Percentiles rank a stretch among this genome's conserved stretches.
Conservation (phyloP, 2,329 filamentous ascomycete genomes). For the Chaetomiaceae sp. region DNA sequence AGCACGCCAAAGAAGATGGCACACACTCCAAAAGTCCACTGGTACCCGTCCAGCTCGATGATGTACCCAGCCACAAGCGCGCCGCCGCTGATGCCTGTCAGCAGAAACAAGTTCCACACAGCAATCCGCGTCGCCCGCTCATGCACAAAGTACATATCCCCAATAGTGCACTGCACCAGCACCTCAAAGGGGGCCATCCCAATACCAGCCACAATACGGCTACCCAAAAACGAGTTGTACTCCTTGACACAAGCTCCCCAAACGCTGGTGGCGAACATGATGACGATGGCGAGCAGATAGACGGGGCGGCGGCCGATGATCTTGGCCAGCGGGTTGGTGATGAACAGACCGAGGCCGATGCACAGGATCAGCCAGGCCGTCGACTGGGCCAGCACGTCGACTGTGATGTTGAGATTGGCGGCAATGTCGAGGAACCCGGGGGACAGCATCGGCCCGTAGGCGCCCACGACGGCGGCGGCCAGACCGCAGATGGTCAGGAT, state of each 20-base stretch:
- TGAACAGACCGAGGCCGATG: constrained; percentile 44
- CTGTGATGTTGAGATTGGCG: constrained; percentile 37
- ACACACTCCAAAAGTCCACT: constrained; percentile 44
- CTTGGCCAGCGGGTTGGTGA: constrained; percentile 48
- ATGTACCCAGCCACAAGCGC: constrained; percentile 39
- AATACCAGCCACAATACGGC: constrained; percentile 42
- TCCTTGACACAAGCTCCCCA: constrained; percentile 42
- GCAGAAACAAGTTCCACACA: constrained; percentile 38
- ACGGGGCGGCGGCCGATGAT: constrained; percentile 47
- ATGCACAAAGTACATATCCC: constrained; percentile 43
- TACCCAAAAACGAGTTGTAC: constrained; percentile 43
- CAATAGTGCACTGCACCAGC: constrained; percentile 47
- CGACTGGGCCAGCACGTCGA: constrained; percentile 40
- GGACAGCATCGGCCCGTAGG: constrained; percentile 47
- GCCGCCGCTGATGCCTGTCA: constrained; percentile 38
- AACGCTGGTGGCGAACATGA: constrained; percentile 44
- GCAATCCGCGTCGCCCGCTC: constrained; percentile 41
- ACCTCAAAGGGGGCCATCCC: constrained; percentile 49
- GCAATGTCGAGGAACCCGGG: constrained; percentile 46
- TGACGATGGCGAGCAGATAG: constrained; percentile 42
- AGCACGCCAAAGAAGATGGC: constrained; percentile 42
- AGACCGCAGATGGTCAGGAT: constrained; percentile 42
- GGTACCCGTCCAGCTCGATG: constrained; percentile 37
- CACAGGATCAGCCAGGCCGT: constrained; percentile 46
- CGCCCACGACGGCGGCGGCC: constrained; percentile 44